Evolutionary conservation across 306 rosid genomes (phyloP).

Genomic region (Carpinus viminea): DNA sequence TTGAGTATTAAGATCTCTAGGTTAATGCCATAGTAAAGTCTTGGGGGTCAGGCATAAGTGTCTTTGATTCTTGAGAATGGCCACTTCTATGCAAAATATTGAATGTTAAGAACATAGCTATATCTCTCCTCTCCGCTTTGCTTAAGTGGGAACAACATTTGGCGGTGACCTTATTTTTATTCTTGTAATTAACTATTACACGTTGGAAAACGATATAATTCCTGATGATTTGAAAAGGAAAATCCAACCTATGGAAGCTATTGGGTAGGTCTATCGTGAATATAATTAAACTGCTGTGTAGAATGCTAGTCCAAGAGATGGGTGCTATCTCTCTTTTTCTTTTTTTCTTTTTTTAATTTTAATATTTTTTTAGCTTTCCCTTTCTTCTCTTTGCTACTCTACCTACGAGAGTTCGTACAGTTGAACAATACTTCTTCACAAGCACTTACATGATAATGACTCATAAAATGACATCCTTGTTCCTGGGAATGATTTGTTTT

Average conservation of each 20-base stretch:
- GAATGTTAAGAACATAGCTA: not conserved
- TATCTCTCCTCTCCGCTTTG: not conserved
- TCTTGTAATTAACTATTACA: not conserved
- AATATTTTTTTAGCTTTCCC: not conserved
- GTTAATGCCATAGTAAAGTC: not conserved
- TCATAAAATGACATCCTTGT: not conserved
- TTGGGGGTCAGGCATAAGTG: not conserved
- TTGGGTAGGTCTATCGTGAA: not conserved
- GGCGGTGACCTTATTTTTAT: not conserved
- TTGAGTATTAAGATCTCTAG: not conserved
- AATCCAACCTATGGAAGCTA: not conserved
- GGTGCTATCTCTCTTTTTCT: not conserved
- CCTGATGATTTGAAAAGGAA: not conserved
- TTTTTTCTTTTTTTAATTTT: not conserved
- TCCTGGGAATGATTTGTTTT: not conserved
- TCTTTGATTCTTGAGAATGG: not conserved
- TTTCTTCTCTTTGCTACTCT: not conserved
- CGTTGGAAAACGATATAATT: not conserved
- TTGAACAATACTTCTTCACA: not conserved
- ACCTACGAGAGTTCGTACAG: not conserved
- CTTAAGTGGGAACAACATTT: not conserved
- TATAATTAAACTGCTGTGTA: not conserved
- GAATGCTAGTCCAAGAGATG: not conserved
- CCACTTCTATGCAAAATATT: not conserved
- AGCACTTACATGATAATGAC: not conserved